A percentile compares a stretch with the other conserved stretches of the same genome.
Conservation (phyloP, 2,329 filamentous ascomycete species). For the Hymenoscyphus salicellus region DNA sequence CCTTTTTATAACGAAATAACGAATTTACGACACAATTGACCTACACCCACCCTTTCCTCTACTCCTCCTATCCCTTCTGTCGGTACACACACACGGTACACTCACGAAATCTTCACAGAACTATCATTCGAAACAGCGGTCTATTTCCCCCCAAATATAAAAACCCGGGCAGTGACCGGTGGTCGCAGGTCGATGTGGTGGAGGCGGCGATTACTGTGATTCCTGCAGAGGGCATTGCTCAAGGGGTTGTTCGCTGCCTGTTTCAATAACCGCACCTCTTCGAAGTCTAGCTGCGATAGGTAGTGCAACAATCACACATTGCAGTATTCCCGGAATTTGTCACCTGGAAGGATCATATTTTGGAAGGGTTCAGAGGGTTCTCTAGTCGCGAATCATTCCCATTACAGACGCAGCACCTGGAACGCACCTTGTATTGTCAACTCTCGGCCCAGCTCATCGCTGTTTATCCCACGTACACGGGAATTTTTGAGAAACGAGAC, state of each 20-base stretch:
- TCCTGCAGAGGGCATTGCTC: constrained; percentile 16
- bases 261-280: constrained; percentile 2
- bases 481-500: background rate
- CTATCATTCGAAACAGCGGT: constrained; percentile 36
- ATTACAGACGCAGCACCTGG: background rate
- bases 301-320: background rate
- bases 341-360: background rate
- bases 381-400: background rate
- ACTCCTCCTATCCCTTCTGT: background rate
- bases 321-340: background rate
- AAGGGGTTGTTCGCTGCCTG: constrained; percentile 17
- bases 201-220: constrained; percentile 29
- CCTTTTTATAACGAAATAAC: background rate
- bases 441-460: background rate
- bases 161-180: constrained; percentile 24
- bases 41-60: background rate
- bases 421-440: background rate
- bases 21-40: background rate
- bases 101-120: background rate
- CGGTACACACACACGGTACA: background rate
- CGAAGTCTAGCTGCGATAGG: background rate
- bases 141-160: constrained; percentile 32
- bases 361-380: background rate
- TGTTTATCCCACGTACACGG: background rate
- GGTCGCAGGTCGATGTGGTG: constrained; percentile 34